A percentile compares a stretch with the other conserved stretches of the same genome.
Evolutionary conservation across 352 stramenopile species (phyloP).

Genomic region (Phytophthora litchii): DNA sequence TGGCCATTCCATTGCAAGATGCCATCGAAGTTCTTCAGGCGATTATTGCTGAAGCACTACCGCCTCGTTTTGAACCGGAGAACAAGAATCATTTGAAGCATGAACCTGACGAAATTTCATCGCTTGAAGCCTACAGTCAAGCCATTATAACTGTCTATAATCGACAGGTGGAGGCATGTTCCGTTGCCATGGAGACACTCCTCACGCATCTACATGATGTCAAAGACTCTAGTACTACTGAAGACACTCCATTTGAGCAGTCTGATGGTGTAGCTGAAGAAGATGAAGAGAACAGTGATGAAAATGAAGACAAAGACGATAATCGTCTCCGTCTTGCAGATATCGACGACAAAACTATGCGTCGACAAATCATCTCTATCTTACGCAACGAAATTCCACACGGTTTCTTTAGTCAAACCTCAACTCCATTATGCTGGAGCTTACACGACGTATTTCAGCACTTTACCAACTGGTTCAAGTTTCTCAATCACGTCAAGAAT

Average conservation of each 20-base stretch:
- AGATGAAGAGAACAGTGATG: conserved; percentile 5
- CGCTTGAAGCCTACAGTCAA: background rate
- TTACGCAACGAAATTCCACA: conserved; percentile 28
- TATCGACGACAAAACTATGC: conserved; percentile 15
- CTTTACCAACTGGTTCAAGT: conserved; percentile 25
- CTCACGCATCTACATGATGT: conserved; percentile 3
- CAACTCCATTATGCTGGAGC: conserved; percentile 14
- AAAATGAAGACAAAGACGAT: conserved; percentile 6
- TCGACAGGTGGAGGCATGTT: conserved; percentile 12
- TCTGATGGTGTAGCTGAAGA: background rate
- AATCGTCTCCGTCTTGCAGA: conserved; percentile 10
- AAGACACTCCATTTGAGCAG: background rate
- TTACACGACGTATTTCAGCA: conserved; percentile 35
- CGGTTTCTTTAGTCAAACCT: background rate
- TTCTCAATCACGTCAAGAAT: conserved; percentile 1
- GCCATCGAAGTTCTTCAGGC: conserved; percentile 17
- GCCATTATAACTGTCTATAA: conserved; percentile 17
- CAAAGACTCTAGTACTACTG: background rate
- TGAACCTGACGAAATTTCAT: background rate
- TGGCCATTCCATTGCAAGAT: conserved; percentile 5
- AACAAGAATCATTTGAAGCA: background rate
- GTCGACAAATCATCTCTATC: conserved; percentile 19
- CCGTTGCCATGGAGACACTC: conserved; percentile 3
- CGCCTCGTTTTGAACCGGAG: conserved; percentile 9
- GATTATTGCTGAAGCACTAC: conserved; percentile 26